Evolutionary conservation across 441 rosid species (phyloP).

Genomic region (Jatropha podagrica): DNA sequence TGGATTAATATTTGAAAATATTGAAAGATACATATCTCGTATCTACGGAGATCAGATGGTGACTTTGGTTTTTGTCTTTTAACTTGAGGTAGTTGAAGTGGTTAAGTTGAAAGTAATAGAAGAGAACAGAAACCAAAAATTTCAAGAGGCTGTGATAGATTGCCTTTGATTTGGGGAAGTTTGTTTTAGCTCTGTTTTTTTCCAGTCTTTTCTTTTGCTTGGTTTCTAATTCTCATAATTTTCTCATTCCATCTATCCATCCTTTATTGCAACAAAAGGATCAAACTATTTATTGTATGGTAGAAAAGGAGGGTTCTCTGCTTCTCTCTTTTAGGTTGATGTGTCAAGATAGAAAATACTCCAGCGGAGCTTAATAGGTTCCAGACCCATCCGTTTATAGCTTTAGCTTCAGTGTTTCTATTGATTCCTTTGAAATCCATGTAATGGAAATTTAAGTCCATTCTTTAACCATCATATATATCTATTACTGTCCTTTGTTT

Average conservation of each 20-base stretch:
- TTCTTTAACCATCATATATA: not conserved
- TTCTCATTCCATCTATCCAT: not conserved
- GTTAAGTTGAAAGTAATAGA: constrained; percentile 31
- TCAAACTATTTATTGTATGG: constrained; percentile 1
- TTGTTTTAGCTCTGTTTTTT: constrained; percentile 31
- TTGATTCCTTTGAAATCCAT: constrained; percentile 3
- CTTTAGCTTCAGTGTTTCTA: not conserved
- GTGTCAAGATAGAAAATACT: constrained; percentile 20
- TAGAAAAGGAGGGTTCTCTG: not conserved
- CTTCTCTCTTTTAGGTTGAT: constrained; percentile 20
- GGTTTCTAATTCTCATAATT: constrained; percentile 18
- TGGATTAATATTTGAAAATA: too few relatives aligned
- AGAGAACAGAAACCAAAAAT: constrained; percentile 25
- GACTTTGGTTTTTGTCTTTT: not conserved
- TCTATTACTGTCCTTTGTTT: not conserved
- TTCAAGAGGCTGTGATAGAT: constrained; percentile 45
- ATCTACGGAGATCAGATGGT: not conserved
- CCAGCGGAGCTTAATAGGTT: constrained; percentile 23
- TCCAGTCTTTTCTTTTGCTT: constrained; percentile 32
- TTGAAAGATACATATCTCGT: not conserved
- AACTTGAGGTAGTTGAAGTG: constrained; percentile 32
- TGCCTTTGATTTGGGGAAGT: constrained; percentile 50
- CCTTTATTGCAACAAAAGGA: constrained; percentile 7
- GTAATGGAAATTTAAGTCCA: not conserved
- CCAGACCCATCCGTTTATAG: constrained; percentile 24